Evolutionary conservation across 495 filamentous ascomycete species (phyloP).

Genomic region (Endocarpon pusillum): DNA sequence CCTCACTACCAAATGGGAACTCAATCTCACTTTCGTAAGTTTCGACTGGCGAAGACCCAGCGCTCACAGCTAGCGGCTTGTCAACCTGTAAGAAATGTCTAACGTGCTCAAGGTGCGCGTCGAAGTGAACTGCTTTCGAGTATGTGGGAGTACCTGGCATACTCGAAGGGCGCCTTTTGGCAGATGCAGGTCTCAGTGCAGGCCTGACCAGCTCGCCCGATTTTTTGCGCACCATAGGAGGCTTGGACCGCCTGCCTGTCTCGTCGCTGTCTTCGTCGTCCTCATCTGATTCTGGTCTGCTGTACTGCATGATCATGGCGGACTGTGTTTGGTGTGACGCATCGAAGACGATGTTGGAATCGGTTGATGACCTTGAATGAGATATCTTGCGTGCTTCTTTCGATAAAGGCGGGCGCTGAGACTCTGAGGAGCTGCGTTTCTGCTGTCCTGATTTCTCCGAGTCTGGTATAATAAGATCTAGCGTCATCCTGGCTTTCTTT

Average conservation of each 20-base stretch:
- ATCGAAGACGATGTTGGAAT: constrained; percentile 38
- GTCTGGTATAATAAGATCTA: constrained; percentile 19
- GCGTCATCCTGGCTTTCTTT: constrained; percentile 20
- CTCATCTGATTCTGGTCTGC: constrained; percentile 41
- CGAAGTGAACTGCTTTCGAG: constrained; percentile 89
- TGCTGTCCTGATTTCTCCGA: constrained; percentile 10
- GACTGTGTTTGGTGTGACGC: background rate
- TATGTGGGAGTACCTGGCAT: constrained; percentile 96
- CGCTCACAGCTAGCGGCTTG: constrained; percentile 83
- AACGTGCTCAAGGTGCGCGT: constrained; percentile 84
- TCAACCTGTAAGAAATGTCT: constrained; percentile 89
- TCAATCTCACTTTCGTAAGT: constrained; percentile 65
- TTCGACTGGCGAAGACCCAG: constrained; percentile 85
- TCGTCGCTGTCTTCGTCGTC: constrained; percentile 50
- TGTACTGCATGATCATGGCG: constrained; percentile 15
- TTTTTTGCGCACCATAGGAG: constrained; percentile 90
- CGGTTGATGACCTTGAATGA: constrained; percentile 74
- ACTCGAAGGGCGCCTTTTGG: constrained; percentile 66
- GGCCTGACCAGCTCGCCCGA: constrained; percentile 92
- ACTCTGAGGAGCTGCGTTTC: constrained; percentile 3
- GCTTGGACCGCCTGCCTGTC: constrained; percentile 38
- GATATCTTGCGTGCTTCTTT: constrained; percentile 47
- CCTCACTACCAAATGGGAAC: constrained; percentile 61
- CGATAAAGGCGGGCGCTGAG: constrained; percentile 24
- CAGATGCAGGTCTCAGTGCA: constrained; percentile 58